These are phyloP conservation scores for Aegilops longissima DNA, from an alignment of 176 grass and related monocot species.

Conservation along the genomic window DNA sequence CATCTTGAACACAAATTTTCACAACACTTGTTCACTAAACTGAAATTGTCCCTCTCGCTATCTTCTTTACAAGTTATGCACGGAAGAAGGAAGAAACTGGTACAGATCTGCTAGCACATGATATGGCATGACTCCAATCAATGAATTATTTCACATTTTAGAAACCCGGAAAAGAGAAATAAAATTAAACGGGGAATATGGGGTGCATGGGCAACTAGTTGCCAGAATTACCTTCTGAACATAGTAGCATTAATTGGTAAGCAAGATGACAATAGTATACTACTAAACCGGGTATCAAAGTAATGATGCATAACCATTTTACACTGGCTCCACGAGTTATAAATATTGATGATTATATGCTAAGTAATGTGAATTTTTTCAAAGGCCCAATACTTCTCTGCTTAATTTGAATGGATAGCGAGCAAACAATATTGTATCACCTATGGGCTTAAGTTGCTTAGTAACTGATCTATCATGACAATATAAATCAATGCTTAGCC, in stretches of 20 bases:
- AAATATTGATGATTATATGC: not conserved
- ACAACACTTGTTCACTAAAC: not conserved
- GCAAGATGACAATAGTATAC: not conserved
- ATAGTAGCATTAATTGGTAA: constrained; percentile 1
- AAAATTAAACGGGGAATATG: too few species aligned
- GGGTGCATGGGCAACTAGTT: too few species aligned
- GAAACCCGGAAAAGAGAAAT: too few species aligned
- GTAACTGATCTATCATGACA: constrained; percentile 3
- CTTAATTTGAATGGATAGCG: not conserved
- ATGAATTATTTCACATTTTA: too few species aligned
- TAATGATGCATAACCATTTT: not conserved
- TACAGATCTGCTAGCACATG: too few species aligned
- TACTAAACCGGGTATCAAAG: not conserved
- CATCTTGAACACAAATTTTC: not conserved
- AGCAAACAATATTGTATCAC: not conserved
- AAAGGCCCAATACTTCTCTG: too few species aligned
- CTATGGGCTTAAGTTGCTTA: not conserved
- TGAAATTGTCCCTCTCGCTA: not conserved
- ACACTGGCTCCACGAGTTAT: not conserved
- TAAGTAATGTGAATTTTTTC: not conserved
- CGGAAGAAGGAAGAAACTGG: not conserved
- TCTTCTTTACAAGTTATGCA: constrained; percentile 18
- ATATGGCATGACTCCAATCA: too few species aligned
- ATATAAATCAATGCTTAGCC: not conserved
- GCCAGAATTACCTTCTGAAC: too few species aligned